These are phyloP conservation scores for Globisporangium middletonii DNA, from an alignment of 352 stramenopile species.

Conservation along the genomic window DNA sequence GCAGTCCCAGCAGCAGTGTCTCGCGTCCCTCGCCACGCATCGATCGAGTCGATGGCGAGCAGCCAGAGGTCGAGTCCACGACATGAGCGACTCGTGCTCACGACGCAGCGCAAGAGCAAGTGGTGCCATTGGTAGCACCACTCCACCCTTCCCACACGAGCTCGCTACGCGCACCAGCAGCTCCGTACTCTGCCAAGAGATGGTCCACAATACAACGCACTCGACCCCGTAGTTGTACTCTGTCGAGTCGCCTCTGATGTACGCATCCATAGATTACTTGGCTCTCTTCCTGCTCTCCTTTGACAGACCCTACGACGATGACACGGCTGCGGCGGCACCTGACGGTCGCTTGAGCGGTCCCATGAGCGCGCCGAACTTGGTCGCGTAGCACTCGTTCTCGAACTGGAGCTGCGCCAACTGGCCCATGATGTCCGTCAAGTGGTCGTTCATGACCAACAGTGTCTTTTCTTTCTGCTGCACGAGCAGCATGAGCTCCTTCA, in stretches of 20 bases:
- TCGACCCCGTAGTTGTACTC: too few relatives aligned
- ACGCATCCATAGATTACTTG: background rate
- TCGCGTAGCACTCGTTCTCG: slow-evolving; percentile 55
- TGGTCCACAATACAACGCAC: too few relatives aligned
- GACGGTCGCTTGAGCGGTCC: slow-evolving; percentile 1
- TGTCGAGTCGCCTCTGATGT: background rate
- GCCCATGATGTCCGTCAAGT: slow-evolving; percentile 80
- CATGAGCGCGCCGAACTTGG: slow-evolving; percentile 29
- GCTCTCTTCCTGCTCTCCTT: background rate
- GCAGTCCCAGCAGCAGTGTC: too few relatives aligned
- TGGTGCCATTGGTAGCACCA: background rate
- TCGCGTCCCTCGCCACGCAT: too few relatives aligned
- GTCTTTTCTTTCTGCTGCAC: slow-evolving; percentile 69
- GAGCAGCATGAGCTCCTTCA: slow-evolving; percentile 39
- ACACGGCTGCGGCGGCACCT: slow-evolving; percentile 3
- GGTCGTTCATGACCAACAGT: slow-evolving; percentile 80
- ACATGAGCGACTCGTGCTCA: too few relatives aligned
- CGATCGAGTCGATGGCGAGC: too few relatives aligned
- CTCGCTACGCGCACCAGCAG: too few relatives aligned
- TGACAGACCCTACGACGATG: background rate
- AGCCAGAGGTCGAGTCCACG: too few relatives aligned
- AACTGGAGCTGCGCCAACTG: slow-evolving; percentile 70
- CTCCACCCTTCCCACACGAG: too few relatives aligned
- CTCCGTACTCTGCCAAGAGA: too few relatives aligned
- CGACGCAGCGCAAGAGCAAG: background rate